These are phyloP conservation scores for Penicillium goetzii DNA, from an alignment of 495 filamentous ascomycete species.

Conservation along the genomic window DNA sequence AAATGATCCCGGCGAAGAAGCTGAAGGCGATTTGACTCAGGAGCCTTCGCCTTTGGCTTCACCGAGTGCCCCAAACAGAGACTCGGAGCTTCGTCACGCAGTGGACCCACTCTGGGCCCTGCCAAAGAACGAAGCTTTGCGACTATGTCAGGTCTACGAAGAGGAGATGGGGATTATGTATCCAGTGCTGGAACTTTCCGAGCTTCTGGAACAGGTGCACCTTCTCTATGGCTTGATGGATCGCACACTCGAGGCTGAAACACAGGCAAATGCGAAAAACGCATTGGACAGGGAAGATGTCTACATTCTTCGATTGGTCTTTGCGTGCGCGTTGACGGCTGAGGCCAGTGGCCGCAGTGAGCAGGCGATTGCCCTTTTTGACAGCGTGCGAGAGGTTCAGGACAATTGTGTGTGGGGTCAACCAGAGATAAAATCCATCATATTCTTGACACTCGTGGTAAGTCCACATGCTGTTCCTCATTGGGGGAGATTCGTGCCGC, in stretches of 20 bases:
- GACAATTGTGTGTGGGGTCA: conserved; percentile 68
- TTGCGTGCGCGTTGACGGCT: conserved; percentile 71
- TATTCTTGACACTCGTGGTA: conserved; percentile 70
- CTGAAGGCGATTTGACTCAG: conserved; percentile 50
- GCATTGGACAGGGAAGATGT: conserved; percentile 63
- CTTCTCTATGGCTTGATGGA: conserved; percentile 63
- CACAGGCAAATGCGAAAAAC: background rate
- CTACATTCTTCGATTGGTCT: conserved; percentile 71
- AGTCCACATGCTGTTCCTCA: conserved; percentile 27
- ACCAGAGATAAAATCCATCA: conserved; percentile 66
- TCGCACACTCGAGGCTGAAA: conserved; percentile 19
- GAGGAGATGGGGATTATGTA: conserved; percentile 92
- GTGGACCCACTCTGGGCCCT: conserved; percentile 79
- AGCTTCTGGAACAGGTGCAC: conserved; percentile 62
- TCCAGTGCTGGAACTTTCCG: conserved; percentile 70
- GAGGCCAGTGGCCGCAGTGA: conserved; percentile 77
- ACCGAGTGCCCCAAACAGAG: conserved; percentile 50
- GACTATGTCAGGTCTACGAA: conserved; percentile 73
- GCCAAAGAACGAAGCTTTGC: conserved; percentile 72
- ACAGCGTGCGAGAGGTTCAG: conserved; percentile 65
- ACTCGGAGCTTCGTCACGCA: conserved; percentile 36
- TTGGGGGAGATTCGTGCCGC: background rate
- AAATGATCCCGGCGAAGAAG: conserved; percentile 54
- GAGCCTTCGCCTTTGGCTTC: conserved; percentile 54
- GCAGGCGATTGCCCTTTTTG: conserved; percentile 70